Conservation (phyloP, 345 rosid species). For the Lepidium africanum region DNA sequence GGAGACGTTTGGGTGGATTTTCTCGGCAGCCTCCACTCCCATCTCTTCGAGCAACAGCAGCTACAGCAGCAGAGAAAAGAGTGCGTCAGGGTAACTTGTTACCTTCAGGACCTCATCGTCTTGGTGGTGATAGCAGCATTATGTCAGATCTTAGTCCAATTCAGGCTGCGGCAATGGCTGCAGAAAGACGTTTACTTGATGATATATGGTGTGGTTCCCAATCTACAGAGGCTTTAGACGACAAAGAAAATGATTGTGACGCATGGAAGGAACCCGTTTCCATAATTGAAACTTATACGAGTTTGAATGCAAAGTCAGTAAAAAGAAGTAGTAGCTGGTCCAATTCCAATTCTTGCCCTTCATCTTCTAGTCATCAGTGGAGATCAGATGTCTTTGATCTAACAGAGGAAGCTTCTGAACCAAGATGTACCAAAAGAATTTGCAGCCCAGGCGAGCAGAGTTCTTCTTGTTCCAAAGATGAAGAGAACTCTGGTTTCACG, state of each 20-base stretch:
- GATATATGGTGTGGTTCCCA: constrained; percentile 85
- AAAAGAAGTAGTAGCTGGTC: constrained; percentile 44
- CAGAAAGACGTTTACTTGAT: constrained; percentile 83
- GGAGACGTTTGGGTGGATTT: constrained; percentile 74
- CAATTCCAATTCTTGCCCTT: background rate
- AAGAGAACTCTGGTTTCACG: constrained; percentile 4
- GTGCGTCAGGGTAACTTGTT: constrained; percentile 44
- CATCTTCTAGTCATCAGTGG: constrained; percentile 11
- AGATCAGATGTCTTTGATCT: constrained; percentile 34
- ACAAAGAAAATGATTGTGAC: constrained; percentile 35
- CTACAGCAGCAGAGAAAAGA: constrained; percentile 74
- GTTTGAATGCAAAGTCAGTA: constrained; percentile 17
- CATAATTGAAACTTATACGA: constrained; percentile 17
- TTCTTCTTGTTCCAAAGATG: constrained; percentile 8
- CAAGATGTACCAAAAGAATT: constrained; percentile 37
- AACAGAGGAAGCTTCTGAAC: constrained; percentile 15
- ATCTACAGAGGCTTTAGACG: constrained; percentile 36
- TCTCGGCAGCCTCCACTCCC: constrained; percentile 62
- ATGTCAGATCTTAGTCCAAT: constrained; percentile 78
- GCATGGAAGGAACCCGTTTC: constrained; percentile 20
- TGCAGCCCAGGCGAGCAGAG: constrained; percentile 17
- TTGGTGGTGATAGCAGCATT: constrained; percentile 73
- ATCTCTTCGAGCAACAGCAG: constrained; percentile 49
- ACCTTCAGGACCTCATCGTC: constrained; percentile 72
- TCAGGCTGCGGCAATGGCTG: constrained; percentile 97